phyloP scores from a whole-genome alignment of 805 yeast species.

The Pichia sporocuriosa region DNA sequence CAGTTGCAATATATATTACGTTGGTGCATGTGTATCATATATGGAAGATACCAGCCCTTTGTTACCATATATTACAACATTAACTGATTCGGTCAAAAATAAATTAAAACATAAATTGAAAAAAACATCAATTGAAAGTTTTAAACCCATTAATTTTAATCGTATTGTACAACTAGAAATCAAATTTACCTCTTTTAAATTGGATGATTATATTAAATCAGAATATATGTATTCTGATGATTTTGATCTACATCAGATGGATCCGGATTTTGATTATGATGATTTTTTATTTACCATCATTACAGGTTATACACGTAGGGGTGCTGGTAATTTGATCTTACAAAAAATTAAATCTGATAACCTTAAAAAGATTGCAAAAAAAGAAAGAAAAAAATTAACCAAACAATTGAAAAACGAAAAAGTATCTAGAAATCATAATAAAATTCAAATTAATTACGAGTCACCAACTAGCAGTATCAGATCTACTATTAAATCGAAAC shows the following conservation, averaged over 20 bases:
- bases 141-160: not conserved
- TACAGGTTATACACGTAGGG: not conserved
- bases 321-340: not conserved
- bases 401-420: no score
- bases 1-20: not conserved
- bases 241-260: not conserved
- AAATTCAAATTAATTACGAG: no score
- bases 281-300: not conserved
- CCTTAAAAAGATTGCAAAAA: no score
- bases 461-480: no score
- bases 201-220: not conserved
- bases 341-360: not conserved
- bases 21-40: not conserved
- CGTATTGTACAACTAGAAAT: not conserved
- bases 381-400: no score
- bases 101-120: not conserved
- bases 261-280: not conserved
- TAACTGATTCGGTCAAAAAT: not conserved
- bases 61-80: not conserved
- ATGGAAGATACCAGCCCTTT: not conserved
- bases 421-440: no score
- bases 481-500: no score
- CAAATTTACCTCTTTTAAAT: not conserved
- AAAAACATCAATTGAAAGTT: not conserved
- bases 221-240: conserved; percentile 1